Conservation (phyloP, 1,284 basidiomycete genomes). For the Hymenochaete sp. region DNA sequence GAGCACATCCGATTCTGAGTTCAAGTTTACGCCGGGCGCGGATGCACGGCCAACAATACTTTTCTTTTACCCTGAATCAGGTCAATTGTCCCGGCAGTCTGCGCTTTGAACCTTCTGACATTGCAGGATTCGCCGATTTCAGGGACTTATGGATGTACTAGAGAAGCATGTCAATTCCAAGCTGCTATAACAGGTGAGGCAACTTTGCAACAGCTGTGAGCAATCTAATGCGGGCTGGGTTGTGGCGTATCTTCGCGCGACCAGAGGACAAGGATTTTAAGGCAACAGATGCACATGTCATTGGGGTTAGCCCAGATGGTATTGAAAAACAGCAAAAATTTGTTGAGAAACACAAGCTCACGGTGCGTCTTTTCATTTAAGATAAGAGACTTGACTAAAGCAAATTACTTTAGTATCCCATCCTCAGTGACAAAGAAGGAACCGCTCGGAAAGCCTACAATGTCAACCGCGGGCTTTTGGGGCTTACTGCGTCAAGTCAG, state of each 20-base stretch:
- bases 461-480: slow-evolving; percentile 57
- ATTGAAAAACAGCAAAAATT: slow-evolving; percentile 66
- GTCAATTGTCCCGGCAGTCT: slow-evolving; percentile 26
- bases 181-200: slow-evolving; percentile 57
- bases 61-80: slow-evolving; percentile 70
- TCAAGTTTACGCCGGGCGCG: slow-evolving; percentile 39
- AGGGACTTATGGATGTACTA: slow-evolving; percentile 71
- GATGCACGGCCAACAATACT: slow-evolving; percentile 47
- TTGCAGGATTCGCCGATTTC: slow-evolving; percentile 2
- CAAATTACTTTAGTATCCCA: slow-evolving; percentile 56
- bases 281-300: slow-evolving; percentile 49
- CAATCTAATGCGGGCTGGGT: too few species aligned
- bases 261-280: slow-evolving; percentile 62
- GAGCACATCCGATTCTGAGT: slow-evolving; percentile 40
- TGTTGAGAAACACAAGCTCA: slow-evolving; percentile 61
- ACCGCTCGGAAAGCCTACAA: slow-evolving; percentile 54
- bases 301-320: slow-evolving; percentile 65
- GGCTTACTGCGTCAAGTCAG: slow-evolving; percentile 38
- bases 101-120: neutral
- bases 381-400: neutral
- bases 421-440: slow-evolving; percentile 62
- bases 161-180: slow-evolving; percentile 70
- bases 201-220: slow-evolving; percentile 1
- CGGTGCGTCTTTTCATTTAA: slow-evolving; percentile 32
- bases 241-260: slow-evolving; percentile 9